Evolutionary conservation across 2,329 filamentous ascomycete species (phyloP).

Genomic region (Samsoniella hepiali): DNA sequence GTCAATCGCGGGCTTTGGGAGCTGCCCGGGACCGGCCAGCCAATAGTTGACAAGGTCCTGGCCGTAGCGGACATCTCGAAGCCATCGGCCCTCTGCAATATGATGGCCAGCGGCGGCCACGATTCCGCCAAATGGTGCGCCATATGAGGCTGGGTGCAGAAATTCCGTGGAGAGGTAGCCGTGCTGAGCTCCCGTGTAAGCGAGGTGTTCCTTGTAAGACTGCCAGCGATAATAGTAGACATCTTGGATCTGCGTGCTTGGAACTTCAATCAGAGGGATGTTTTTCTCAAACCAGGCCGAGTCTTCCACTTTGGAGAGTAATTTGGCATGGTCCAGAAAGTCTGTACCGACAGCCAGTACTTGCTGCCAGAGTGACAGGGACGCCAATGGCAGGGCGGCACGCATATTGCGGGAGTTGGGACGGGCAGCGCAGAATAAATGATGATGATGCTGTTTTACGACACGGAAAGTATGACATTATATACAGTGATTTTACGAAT

Average conservation of each 20-base stretch:
- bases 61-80: conserved; percentile 36
- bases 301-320: conserved; percentile 24
- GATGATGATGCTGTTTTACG: background rate
- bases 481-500: background rate
- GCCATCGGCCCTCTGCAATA: conserved; percentile 38
- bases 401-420: background rate
- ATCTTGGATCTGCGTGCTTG: conserved; percentile 37
- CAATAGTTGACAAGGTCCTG: conserved; percentile 32
- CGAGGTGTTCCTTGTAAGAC: conserved; percentile 39
- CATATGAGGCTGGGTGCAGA: conserved; percentile 35
- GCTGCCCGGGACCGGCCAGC: conserved; percentile 23
- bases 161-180: conserved; percentile 44
- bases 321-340: conserved; percentile 25
- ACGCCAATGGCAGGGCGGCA: background rate
- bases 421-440: background rate
- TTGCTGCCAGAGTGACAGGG: background rate
- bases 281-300: conserved; percentile 34
- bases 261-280: conserved; percentile 43
- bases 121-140: conserved; percentile 21
- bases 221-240: conserved; percentile 46
- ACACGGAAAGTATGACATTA: background rate
- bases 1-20: conserved; percentile 21
- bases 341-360: conserved; percentile 10
- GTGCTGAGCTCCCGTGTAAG: conserved; percentile 37
- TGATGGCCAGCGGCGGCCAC: conserved; percentile 35